Base-by-base conservation (phyloP, 805 yeast species). In the Myxozyma vanderwaltii region DNA sequence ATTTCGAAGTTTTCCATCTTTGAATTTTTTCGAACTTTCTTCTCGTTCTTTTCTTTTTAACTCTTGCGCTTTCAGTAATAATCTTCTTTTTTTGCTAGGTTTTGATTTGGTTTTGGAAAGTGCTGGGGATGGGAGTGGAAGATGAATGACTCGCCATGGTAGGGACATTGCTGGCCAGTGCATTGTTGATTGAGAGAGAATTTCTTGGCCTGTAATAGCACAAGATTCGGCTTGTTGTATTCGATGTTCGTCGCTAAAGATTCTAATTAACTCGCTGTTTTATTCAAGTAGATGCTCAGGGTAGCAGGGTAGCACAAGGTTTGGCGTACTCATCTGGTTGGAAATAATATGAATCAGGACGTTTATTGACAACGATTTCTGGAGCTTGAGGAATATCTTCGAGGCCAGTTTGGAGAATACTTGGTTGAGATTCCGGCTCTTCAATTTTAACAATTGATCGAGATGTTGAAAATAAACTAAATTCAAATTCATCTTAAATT, bases 281-380 rank as follows among this genome's bases (percentile, higher is more conserved):
- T n/a, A n/a, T n/a, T n/a, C n/a, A n/a, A n/a, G n/a, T n/a, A n/a
- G n/a, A n/a, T n/a, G n/a, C n/a, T n/a, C n/a, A n/a, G n/a, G n/a
- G n/a, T n/a, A n/a, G n/a, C n/a, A n/a, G n/a, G n/a, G 50, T 13
- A 7, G 7, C 5, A 13, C 4, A n/a, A 24, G n/a, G 13, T 7
- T 4, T 10, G 17, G 6, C 58, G 21, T 35, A 58, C 61, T n/a
- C 21, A 35, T 51, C 38, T 21, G 59, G 45, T n/a, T 41, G 54
- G 27, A 58, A 36, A 44, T 61, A 61, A 29, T 61, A 58, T 27
- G 63, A 58, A 27, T 54, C 55, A 12, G 64, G 64, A 17, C 64
- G 63, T 36, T 54, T 54, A 29, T 54, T 51, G 19, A 17, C n/a
- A 35, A 58, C 64, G 21, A 40, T 51, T 4, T 33, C 43, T 4